phyloP scores from a whole-genome alignment of 345 rosid genomes.

The Arabis alpina region DNA sequence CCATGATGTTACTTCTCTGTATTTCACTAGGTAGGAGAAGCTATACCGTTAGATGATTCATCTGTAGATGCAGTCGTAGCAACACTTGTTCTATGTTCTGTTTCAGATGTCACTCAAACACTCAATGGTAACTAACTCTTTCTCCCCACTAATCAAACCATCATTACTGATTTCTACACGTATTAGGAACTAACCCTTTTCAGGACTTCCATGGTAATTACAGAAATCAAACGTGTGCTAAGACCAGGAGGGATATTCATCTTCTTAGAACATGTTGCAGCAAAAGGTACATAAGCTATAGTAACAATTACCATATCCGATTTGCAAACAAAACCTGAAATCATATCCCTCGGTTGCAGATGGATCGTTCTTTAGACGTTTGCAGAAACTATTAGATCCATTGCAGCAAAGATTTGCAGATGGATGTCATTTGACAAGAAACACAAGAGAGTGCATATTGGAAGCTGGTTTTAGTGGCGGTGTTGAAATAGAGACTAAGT shows the following conservation, averaged over 20 bases:
- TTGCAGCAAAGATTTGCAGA: conserved; percentile 65
- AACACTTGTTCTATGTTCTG: conserved; percentile 84
- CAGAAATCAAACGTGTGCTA: conserved; percentile 83
- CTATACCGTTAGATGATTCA: conserved; percentile 66
- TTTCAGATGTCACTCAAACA: conserved; percentile 61
- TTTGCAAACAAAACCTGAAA: neutral
- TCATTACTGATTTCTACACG: conserved; percentile 2
- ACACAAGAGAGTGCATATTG: conserved; percentile 61
- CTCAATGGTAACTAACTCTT: conserved; percentile 64
- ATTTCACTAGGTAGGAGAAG: conserved; percentile 73
- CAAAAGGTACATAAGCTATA: conserved; percentile 55
- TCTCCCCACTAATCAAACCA: neutral
- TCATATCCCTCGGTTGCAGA: conserved; percentile 36
- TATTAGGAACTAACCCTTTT: neutral
- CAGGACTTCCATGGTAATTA: neutral
- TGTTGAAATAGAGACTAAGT: conserved; percentile 49
- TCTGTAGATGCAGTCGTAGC: conserved; percentile 86
- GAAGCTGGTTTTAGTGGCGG: conserved; percentile 65
- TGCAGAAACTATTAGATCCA: conserved; percentile 67
- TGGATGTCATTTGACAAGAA: conserved; percentile 84
- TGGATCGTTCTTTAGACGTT: conserved; percentile 37
- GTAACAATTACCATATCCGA: neutral
- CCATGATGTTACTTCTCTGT: conserved; percentile 7
- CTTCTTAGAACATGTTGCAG: conserved; percentile 87
- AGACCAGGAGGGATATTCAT: conserved; percentile 78